Evolutionary conservation across 805 yeast genomes (phyloP).

Genomic region (Schwanniomyces vanrijiae): DNA sequence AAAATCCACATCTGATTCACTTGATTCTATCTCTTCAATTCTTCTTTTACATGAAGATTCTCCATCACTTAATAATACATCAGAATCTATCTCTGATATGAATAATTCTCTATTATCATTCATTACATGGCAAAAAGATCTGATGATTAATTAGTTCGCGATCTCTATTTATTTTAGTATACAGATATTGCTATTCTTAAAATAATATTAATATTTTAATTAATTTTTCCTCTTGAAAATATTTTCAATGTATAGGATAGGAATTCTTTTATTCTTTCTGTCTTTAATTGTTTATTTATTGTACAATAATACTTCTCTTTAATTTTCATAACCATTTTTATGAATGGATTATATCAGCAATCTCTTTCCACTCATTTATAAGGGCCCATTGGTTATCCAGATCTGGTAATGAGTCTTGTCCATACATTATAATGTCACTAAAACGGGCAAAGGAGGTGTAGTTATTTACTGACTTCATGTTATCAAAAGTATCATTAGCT

Average conservation of each 20-base stretch:
- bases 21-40: background rate
- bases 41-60: background rate
- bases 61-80: background rate
- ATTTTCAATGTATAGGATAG: background rate
- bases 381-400: conserved; percentile 23
- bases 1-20: conserved; percentile 7
- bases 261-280: background rate
- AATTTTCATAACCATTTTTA: no score
- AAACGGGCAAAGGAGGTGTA: conserved; percentile 24
- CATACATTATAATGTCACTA: conserved; percentile 22
- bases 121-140: background rate
- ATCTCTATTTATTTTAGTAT: no score
- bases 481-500: conserved; percentile 10
- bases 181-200: no score
- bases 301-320: background rate
- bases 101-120: background rate
- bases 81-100: conserved; percentile 4
- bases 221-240: no score
- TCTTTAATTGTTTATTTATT: background rate
- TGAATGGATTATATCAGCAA: conserved; percentile 25
- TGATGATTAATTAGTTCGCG: background rate
- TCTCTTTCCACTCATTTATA: conserved; percentile 28
- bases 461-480: conserved; percentile 18
- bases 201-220: no score
- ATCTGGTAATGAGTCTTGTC: conserved; percentile 28